phyloP scores from a whole-genome alignment of 495 filamentous ascomycete species.

The Astrothelium macrocarpum region DNA sequence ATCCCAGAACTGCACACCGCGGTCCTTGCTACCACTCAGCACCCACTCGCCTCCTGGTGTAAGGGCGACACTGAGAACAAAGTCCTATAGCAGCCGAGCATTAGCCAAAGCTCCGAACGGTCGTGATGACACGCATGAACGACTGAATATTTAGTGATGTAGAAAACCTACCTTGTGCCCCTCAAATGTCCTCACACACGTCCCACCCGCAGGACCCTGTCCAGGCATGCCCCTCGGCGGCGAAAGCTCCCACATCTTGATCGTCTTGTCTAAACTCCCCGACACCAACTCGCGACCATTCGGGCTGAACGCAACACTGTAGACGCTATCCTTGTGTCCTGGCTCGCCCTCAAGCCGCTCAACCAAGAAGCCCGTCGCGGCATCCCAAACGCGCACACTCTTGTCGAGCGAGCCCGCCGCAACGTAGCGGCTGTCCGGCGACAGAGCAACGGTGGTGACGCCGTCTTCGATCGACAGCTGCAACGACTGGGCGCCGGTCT shows the following conservation, averaged over 20 bases:
- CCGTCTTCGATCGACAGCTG: slow-evolving; percentile 34
- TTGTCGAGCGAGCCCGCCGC: slow-evolving; percentile 37
- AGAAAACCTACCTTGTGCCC: slow-evolving; percentile 32
- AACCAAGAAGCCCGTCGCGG: slow-evolving; percentile 25
- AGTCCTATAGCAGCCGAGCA: slow-evolving; percentile 26
- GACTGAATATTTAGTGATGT: no score
- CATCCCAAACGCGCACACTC: slow-evolving; percentile 38
- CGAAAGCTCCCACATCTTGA: slow-evolving; percentile 37
- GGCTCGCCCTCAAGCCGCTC: slow-evolving; percentile 33
- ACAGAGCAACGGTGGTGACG: slow-evolving; percentile 38
- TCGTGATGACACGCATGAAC: background rate
- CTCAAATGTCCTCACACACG: slow-evolving; percentile 35
- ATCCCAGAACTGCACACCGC: slow-evolving; percentile 39
- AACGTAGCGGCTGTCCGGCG: slow-evolving; percentile 34
- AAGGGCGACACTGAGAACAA: slow-evolving; percentile 35
- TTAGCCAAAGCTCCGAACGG: background rate
- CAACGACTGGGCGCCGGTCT: slow-evolving; percentile 25
- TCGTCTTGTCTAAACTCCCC: slow-evolving; percentile 37
- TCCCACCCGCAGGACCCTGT: slow-evolving; percentile 22
- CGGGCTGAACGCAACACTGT: slow-evolving; percentile 34
- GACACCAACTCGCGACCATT: slow-evolving; percentile 30
- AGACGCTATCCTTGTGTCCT: slow-evolving; percentile 37
- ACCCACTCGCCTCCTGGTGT: slow-evolving; percentile 35
- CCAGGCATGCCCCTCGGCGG: slow-evolving; percentile 22
- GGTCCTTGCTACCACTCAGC: slow-evolving; percentile 34